Evolutionary conservation across 2,329 filamentous ascomycete genomes (phyloP).

Genomic region (Metarhizium humberi): DNA sequence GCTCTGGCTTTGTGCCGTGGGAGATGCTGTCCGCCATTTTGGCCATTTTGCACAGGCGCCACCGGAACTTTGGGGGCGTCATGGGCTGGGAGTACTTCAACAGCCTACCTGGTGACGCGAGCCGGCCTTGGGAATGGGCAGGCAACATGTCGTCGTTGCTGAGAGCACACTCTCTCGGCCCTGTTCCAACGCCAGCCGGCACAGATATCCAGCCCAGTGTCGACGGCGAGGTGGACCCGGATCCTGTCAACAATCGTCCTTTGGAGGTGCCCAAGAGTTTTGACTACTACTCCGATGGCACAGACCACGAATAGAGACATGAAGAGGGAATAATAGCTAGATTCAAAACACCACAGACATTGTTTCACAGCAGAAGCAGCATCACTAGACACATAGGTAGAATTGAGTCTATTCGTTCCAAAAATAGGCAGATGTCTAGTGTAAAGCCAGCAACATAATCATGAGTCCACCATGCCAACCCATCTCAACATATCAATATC

Average conservation of each 20-base stretch:
- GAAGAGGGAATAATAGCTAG: neutral
- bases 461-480: conserved; percentile 7
- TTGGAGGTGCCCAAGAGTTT: conserved; percentile 13
- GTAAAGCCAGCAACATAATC: conserved; percentile 10
- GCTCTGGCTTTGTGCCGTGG: conserved; percentile 41
- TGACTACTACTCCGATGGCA: conserved; percentile 15
- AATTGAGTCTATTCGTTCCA: conserved; percentile 5
- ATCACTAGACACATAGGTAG: neutral
- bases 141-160: conserved; percentile 48
- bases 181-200: neutral
- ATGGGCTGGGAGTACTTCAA: conserved; percentile 98
- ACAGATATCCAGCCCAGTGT: neutral
- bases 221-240: conserved; percentile 13
- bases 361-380: neutral
- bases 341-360: neutral
- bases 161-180: conserved; percentile 19
- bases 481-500: conserved; percentile 4
- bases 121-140: conserved; percentile 71
- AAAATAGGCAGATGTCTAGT: conserved; percentile 8
- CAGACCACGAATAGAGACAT: conserved; percentile 2
- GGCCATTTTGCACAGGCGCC: conserved; percentile 32
- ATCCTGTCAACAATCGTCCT: conserved; percentile 6
- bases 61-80: conserved; percentile 70
- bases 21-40: conserved; percentile 37
- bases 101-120: conserved; percentile 53